Percentiles rank a stretch among this genome's conserved stretches.
phyloP scores from a whole-genome alignment of 2,329 filamentous ascomycete species.

The Venturia nashicola region DNA sequence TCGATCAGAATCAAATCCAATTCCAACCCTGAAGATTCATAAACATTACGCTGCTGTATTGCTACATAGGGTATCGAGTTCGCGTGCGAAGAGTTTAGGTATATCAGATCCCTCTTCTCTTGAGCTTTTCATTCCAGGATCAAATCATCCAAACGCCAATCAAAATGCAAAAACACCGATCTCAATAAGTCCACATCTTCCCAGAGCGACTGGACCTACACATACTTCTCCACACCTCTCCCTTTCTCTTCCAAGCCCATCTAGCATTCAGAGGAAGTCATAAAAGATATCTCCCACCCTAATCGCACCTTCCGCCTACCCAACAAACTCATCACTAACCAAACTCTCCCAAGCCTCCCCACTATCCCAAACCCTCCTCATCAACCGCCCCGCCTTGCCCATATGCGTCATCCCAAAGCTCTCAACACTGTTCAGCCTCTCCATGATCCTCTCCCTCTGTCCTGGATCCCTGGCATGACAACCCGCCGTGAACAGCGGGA shows the following conservation, averaged over 20 bases:
- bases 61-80: not conserved
- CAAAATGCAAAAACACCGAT: not conserved
- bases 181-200: not conserved
- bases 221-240: not conserved
- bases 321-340: constrained; percentile 56
- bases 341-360: constrained; percentile 57
- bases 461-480: constrained; percentile 52
- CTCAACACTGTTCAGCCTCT: constrained; percentile 55
- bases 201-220: not conserved
- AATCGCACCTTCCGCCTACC: constrained; percentile 27
- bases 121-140: not conserved
- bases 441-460: constrained; percentile 49
- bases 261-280: not conserved
- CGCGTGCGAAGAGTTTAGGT: no score
- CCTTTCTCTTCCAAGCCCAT: not conserved
- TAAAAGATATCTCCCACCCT: not conserved
- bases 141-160: not conserved
- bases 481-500: constrained; percentile 74
- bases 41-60: not conserved
- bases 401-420: constrained; percentile 65
- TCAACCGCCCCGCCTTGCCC: constrained; percentile 47
- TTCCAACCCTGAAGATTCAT: not conserved
- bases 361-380: constrained; percentile 60
- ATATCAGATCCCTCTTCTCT: not conserved
- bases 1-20: no score